Evolutionary conservation across 805 yeast species (phyloP).

Genomic region (Saccharomycopsis fodiens): DNA sequence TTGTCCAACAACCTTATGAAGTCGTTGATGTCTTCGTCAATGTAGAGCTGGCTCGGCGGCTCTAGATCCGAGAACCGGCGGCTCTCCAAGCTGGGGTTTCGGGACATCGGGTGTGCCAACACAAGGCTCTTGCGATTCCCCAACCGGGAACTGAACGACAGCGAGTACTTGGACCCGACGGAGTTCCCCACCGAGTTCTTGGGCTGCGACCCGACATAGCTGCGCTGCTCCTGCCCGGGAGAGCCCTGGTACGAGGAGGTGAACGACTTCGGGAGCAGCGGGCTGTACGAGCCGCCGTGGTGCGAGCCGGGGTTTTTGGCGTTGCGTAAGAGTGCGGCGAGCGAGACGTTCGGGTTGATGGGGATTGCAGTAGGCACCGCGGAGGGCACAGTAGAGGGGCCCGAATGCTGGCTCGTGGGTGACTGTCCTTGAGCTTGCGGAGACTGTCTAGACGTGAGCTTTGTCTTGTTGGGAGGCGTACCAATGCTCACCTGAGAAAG

Average conservation of each 20-base stretch:
- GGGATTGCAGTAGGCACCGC: slow-evolving; percentile 26
- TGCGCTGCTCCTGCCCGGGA: too few species aligned
- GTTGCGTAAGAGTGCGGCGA: slow-evolving; percentile 44
- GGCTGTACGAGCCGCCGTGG: slow-evolving; percentile 7
- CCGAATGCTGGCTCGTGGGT: neutral
- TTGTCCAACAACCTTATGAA: slow-evolving; percentile 68
- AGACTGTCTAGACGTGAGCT: neutral
- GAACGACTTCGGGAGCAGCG: slow-evolving; percentile 34
- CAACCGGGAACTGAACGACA: slow-evolving; percentile 61
- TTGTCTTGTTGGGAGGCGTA: neutral
- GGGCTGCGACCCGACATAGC: slow-evolving; percentile 34
- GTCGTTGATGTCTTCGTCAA: slow-evolving; percentile 56
- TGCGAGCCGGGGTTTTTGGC: neutral
- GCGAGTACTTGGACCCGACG: slow-evolving; percentile 51
- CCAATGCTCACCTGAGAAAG: neutral
- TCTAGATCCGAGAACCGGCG: slow-evolving; percentile 13
- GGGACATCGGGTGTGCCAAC: slow-evolving; percentile 22
- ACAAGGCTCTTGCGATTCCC: slow-evolving; percentile 21
- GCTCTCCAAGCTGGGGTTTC: slow-evolving; percentile 14
- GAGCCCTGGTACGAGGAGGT: slow-evolving; percentile 30
- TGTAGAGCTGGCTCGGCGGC: slow-evolving; percentile 33
- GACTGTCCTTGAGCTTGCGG: neutral
- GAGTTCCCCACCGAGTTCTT: too few species aligned
- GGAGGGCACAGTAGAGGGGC: neutral
- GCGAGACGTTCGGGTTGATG: slow-evolving; percentile 44